A percentile compares a stretch with the other conserved stretches of the same genome.
phyloP scores from a whole-genome alignment of 495 filamentous ascomycete genomes.

The Pyrenula massariospora region DNA sequence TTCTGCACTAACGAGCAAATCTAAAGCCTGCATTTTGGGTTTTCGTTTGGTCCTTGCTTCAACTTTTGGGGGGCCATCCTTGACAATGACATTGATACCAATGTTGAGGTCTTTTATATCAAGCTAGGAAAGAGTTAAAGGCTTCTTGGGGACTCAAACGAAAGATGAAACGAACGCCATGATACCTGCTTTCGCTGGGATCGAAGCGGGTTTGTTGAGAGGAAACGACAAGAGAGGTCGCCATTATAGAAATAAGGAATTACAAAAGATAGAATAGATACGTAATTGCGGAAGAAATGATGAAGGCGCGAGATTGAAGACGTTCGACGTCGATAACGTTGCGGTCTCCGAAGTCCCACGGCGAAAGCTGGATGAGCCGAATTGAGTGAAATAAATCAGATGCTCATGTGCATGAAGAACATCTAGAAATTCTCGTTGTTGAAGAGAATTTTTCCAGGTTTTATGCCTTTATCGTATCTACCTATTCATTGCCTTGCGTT shows the following conservation, averaged over 20 bases:
- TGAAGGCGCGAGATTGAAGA: too few species aligned
- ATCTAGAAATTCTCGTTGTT: too few species aligned
- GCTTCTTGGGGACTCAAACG: neutral
- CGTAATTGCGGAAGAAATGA: too few species aligned
- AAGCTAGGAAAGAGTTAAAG: constrained; percentile 28
- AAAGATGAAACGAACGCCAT: constrained; percentile 27
- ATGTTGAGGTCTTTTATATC: constrained; percentile 58
- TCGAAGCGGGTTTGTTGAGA: constrained; percentile 49
- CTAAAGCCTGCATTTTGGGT: constrained; percentile 42
- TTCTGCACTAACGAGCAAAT: constrained; percentile 57
- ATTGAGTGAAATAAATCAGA: too few species aligned
- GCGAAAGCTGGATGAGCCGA: too few species aligned
- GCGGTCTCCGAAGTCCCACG: too few species aligned
- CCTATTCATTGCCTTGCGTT: too few species aligned
- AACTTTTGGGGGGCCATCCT: constrained; percentile 12
- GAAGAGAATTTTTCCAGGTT: too few species aligned
- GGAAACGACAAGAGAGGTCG: constrained; percentile 36
- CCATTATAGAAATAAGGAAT: constrained; percentile 1
- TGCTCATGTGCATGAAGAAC: too few species aligned
- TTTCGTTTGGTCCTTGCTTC: constrained; percentile 38
- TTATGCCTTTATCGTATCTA: too few species aligned
- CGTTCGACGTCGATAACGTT: too few species aligned
- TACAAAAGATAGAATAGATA: too few species aligned
- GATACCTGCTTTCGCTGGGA: constrained; percentile 32
- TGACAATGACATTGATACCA: constrained; percentile 34